Conservation (phyloP, 805 yeast species). For the Jamesozyma spencerorum region DNA sequence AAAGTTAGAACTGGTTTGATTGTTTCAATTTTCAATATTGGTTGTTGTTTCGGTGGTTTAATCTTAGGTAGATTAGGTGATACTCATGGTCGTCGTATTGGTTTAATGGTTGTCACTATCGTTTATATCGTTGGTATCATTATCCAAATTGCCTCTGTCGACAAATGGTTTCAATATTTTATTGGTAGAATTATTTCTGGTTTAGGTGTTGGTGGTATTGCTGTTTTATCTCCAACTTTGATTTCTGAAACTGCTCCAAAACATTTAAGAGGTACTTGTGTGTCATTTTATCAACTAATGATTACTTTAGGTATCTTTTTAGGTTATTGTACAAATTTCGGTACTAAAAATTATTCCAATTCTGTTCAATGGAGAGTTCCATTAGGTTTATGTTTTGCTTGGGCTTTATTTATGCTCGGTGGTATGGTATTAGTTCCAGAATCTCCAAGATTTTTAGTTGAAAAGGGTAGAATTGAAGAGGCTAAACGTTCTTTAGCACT, state of each 20-base stretch:
- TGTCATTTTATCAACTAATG: slow-evolving; percentile 59
- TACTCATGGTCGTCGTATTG: slow-evolving; percentile 48
- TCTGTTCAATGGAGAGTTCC: slow-evolving; percentile 57
- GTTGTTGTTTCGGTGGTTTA: slow-evolving; percentile 65
- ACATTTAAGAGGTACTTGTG: slow-evolving; percentile 58
- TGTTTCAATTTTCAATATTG: slow-evolving; percentile 52
- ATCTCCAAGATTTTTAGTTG: slow-evolving; percentile 54
- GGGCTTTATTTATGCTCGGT: slow-evolving; percentile 30
- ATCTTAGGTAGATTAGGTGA: slow-evolving; percentile 49
- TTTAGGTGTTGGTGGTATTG: slow-evolving; percentile 64
- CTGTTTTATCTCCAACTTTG: slow-evolving; percentile 67
- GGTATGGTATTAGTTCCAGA: slow-evolving; percentile 59
- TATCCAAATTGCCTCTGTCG: slow-evolving; percentile 47
- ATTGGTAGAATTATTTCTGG: slow-evolving; percentile 65
- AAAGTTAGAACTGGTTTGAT: slow-evolving; percentile 45
- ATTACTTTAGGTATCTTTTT: slow-evolving; percentile 64
- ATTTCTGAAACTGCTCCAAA: slow-evolving; percentile 65
- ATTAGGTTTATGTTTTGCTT: slow-evolving; percentile 39
- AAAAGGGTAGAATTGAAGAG: slow-evolving; percentile 42
- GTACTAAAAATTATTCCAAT: slow-evolving; percentile 29
- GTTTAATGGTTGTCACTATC: slow-evolving; percentile 43
- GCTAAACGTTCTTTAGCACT: slow-evolving; percentile 46
- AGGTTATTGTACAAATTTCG: slow-evolving; percentile 63
- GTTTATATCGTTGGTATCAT: slow-evolving; percentile 54
- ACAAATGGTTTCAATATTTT: slow-evolving; percentile 59